phyloP scores from a whole-genome alignment of 805 yeast species.

The Tetrapisispora fleetii region DNA sequence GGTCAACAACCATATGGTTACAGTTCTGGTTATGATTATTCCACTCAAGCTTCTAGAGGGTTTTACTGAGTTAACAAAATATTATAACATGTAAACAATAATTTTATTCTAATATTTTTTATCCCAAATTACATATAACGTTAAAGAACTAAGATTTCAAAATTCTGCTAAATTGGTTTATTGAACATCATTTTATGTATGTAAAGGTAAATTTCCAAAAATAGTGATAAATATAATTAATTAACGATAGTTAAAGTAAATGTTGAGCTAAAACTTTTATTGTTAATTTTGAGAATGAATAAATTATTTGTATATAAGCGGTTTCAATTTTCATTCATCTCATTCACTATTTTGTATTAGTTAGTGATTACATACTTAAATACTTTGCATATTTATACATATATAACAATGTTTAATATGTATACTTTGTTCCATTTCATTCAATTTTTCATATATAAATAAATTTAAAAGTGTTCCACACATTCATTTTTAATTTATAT shows the following conservation, averaged over 20 bases:
- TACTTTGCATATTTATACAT: slow-evolving; percentile 15
- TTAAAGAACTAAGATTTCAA: background rate
- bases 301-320: slow-evolving; percentile 1
- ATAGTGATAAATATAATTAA: background rate
- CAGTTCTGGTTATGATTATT: slow-evolving; percentile 24
- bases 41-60: slow-evolving; percentile 29
- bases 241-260: background rate
- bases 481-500: no score
- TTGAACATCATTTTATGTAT: background rate
- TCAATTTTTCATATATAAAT: background rate
- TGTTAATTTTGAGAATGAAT: background rate
- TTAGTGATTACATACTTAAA: slow-evolving; percentile 2
- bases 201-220: background rate
- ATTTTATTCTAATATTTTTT: background rate
- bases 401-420: slow-evolving; percentile 5
- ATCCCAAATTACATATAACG: background rate
- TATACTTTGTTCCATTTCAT: slow-evolving; percentile 5
- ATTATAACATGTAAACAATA: background rate
- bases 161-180: background rate
- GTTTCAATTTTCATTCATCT: slow-evolving; percentile 1
- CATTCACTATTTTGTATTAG: background rate
- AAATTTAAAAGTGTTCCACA: no score
- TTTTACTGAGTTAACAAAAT: slow-evolving; percentile 16
- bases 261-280: background rate
- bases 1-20: slow-evolving; percentile 27